phyloP scores from a whole-genome alignment of 768 basidiomycete species.

The Mycena belliarum region DNA sequence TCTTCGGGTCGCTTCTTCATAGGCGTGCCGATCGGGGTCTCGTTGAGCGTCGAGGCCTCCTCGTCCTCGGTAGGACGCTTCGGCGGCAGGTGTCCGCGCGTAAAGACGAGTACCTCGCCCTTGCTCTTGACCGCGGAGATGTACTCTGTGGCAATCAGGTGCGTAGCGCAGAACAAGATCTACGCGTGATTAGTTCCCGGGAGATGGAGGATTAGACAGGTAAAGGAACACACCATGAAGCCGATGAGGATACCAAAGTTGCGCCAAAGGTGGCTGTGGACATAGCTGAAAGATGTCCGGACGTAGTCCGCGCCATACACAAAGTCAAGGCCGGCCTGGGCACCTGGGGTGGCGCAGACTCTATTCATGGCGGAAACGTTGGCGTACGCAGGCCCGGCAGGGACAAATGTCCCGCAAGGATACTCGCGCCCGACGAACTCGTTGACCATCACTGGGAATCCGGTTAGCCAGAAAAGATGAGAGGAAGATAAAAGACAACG shows the following conservation, averaged over 20 bases:
- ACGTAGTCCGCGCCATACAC: constrained; percentile 47
- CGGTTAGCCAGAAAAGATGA: not conserved
- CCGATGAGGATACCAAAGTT: constrained; percentile 46
- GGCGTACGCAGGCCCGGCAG: constrained; percentile 36
- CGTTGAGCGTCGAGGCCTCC: constrained; percentile 34
- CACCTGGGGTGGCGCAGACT: constrained; percentile 45
- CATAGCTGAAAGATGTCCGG: constrained; percentile 30
- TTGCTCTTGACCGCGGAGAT: constrained; percentile 30
- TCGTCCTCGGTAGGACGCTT: constrained; percentile 20
- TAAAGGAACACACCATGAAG: constrained; percentile 31
- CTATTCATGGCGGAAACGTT: constrained; percentile 35
- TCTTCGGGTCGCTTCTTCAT: constrained; percentile 6
- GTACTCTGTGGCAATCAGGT: constrained; percentile 38
- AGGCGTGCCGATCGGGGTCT: constrained; percentile 16
- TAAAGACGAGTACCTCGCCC: constrained; percentile 32
- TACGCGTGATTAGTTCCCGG: not conserved
- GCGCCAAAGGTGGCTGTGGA: constrained; percentile 34
- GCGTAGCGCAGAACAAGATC: constrained; percentile 33
- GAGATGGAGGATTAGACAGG: too few species aligned
- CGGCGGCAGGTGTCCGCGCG: constrained; percentile 26
- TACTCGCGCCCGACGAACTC: constrained; percentile 46
- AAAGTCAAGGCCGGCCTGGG: constrained; percentile 37
- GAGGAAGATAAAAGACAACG: not conserved
- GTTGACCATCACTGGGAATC: constrained; percentile 41
- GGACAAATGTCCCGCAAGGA: constrained; percentile 33